These are phyloP conservation scores for Lachnellula subtilissima DNA, from an alignment of 2,329 filamentous ascomycete genomes.

Conservation along the genomic window DNA sequence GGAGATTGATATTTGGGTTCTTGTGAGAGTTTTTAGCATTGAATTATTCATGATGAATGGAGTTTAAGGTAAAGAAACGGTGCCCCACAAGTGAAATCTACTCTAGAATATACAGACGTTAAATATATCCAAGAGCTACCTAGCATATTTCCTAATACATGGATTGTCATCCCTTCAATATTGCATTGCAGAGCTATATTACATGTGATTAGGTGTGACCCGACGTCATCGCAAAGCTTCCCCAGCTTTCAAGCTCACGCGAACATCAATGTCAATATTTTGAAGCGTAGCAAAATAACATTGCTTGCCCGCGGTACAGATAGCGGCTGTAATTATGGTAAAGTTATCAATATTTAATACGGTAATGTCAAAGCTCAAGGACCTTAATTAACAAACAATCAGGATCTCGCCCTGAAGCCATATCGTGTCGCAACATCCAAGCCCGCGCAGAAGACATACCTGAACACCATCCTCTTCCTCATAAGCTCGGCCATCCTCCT, in stretches of 20 bases:
- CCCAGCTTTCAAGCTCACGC: neutral
- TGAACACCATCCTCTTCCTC: conserved; percentile 43
- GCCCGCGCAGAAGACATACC: conserved; percentile 58
- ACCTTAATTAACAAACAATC: neutral
- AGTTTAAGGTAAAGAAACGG: neutral
- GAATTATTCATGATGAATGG: conserved; percentile 2
- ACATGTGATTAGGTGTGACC: neutral
- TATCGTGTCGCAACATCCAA: conserved; percentile 54
- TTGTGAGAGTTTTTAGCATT: neutral
- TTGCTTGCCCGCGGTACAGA: neutral
- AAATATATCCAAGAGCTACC: neutral
- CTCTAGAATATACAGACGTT: too few relatives aligned
- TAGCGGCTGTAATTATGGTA: conserved; percentile 10
- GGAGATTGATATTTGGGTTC: neutral
- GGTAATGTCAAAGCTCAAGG: neutral
- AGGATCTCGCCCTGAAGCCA: conserved; percentile 51
- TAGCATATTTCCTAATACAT: neutral
- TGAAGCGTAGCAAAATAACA: neutral
- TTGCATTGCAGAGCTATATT: too few relatives aligned
- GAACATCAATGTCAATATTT: neutral
- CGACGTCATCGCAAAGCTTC: neutral
- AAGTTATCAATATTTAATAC: neutral
- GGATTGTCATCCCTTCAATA: neutral
- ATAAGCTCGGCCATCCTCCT: conserved; percentile 50
- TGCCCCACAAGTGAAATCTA: neutral